phyloP scores from a whole-genome alignment of 2,329 filamentous ascomycete species.

The Sarocladiaceae sp. region DNA sequence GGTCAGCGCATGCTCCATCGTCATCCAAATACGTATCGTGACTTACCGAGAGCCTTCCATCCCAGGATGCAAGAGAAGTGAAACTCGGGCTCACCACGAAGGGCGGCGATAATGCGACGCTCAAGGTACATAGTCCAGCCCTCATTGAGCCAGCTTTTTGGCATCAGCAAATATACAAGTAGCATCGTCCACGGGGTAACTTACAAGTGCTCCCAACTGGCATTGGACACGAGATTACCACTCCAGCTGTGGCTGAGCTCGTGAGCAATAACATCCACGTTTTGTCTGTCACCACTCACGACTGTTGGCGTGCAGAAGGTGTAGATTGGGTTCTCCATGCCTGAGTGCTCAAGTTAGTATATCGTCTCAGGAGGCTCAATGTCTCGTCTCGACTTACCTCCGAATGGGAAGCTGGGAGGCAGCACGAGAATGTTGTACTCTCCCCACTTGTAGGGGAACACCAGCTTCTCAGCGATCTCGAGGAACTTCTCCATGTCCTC shows the following conservation, averaged over 20 bases:
- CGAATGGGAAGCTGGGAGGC: constrained; percentile 86
- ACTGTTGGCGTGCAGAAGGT: constrained; percentile 95
- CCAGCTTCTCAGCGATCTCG: constrained; percentile 72
- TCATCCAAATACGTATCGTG: neutral
- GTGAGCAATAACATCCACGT: constrained; percentile 94
- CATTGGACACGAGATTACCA: constrained; percentile 76
- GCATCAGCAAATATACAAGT: constrained; percentile 9
- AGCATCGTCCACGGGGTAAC: constrained; percentile 22
- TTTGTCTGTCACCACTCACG: constrained; percentile 85
- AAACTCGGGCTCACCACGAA: constrained; percentile 81
- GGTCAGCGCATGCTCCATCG: neutral
- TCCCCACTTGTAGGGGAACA: constrained; percentile 87
- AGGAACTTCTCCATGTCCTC: constrained; percentile 90
- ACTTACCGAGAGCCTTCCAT: constrained; percentile 74
- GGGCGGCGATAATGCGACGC: constrained; percentile 69
- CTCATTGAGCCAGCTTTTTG: constrained; percentile 62
- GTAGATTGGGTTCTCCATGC: constrained; percentile 90
- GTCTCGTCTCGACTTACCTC: constrained; percentile 45
- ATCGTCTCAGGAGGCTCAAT: neutral
- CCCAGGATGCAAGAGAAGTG: constrained; percentile 96
- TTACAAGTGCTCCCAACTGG: constrained; percentile 77
- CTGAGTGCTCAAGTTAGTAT: constrained; percentile 26
- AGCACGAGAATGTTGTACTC: constrained; percentile 92
- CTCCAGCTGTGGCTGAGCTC: constrained; percentile 78
- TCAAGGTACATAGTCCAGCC: constrained; percentile 97